These are phyloP conservation scores for Colletotrichum chlorophyti DNA, from an alignment of 2,329 filamentous ascomycete species.

Conservation along the genomic window DNA sequence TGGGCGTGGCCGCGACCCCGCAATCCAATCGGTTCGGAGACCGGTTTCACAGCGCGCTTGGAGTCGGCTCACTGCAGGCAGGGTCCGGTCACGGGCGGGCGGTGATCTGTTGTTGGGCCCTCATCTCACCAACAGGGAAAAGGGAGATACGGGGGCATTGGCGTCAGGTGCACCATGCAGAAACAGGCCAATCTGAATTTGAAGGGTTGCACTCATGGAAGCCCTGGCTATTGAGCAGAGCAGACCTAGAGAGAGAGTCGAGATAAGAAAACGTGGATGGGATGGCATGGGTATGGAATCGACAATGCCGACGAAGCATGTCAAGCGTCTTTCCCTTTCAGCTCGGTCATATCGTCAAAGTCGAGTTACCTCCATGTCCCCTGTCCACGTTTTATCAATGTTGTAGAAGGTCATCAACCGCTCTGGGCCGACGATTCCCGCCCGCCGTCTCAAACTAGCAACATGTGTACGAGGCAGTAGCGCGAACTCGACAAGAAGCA, in stretches of 20 bases:
- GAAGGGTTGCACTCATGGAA: background rate
- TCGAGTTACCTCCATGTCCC: background rate
- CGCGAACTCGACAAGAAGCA: background rate
- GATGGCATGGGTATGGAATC: too few relatives aligned
- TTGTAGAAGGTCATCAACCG: background rate
- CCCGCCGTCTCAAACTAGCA: background rate
- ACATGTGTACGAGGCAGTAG: background rate
- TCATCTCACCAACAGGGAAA: background rate
- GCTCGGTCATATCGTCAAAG: too few relatives aligned
- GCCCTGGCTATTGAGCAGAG: too few relatives aligned
- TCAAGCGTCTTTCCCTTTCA: too few relatives aligned
- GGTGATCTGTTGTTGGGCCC: background rate
- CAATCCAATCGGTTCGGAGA: constrained; percentile 21
- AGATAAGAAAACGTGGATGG: too few relatives aligned
- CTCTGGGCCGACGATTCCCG: constrained; percentile 12
- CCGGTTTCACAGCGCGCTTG: constrained; percentile 25
- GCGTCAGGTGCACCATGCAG: too few relatives aligned
- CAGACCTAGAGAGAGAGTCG: too few relatives aligned
- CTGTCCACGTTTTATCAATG: too few relatives aligned
- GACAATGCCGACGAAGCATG: too few relatives aligned
- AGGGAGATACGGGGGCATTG: background rate
- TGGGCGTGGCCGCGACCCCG: too few relatives aligned
- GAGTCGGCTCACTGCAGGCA: constrained; percentile 19
- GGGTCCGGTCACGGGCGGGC: too few relatives aligned
- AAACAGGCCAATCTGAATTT: too few relatives aligned